phyloP scores from a whole-genome alignment of 192 early-diverging fungal species.

The Helicostylum pulchrum region DNA sequence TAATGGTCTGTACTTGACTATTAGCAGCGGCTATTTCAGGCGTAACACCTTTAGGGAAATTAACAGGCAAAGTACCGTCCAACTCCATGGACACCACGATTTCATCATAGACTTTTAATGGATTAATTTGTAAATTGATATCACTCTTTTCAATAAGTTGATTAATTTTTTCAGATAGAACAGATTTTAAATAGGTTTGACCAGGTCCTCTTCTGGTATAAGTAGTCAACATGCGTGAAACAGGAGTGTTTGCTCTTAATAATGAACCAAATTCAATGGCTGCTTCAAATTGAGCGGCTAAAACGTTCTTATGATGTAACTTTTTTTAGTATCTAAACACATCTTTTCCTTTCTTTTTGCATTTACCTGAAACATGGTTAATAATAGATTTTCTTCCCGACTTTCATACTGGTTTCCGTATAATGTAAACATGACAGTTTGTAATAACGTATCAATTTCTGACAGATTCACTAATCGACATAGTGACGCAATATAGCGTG shows the following conservation, averaged over 20 bases:
- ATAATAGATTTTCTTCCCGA: conserved; percentile 87
- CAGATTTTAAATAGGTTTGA: conserved; percentile 85
- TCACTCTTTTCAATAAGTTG: conserved; percentile 75
- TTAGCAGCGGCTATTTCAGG: conserved; percentile 74
- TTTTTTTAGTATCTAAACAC: background rate
- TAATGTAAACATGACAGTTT: conserved; percentile 93
- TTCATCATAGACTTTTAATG: conserved; percentile 81
- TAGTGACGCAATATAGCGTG: conserved; percentile 82
- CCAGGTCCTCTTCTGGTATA: conserved; percentile 90
- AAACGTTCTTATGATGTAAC: conserved; percentile 5
- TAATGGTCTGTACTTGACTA: conserved; percentile 73
- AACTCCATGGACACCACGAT: conserved; percentile 67
- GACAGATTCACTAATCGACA: conserved; percentile 76
- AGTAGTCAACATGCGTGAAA: conserved; percentile 97
- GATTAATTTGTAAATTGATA: conserved; percentile 89
- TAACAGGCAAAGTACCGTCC: conserved; percentile 45
- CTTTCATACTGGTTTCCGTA: conserved; percentile 95
- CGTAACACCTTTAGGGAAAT: conserved; percentile 69
- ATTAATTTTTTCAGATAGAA: conserved; percentile 76
- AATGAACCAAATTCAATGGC: conserved; percentile 85
- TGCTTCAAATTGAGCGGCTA: conserved; percentile 82
- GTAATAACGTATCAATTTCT: conserved; percentile 88
- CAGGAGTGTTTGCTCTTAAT: conserved; percentile 91
- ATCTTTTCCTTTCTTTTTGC: background rate
- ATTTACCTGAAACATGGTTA: conserved; percentile 89